phyloP scores from a whole-genome alignment of 305 asterid species.

The Withania somnifera region DNA sequence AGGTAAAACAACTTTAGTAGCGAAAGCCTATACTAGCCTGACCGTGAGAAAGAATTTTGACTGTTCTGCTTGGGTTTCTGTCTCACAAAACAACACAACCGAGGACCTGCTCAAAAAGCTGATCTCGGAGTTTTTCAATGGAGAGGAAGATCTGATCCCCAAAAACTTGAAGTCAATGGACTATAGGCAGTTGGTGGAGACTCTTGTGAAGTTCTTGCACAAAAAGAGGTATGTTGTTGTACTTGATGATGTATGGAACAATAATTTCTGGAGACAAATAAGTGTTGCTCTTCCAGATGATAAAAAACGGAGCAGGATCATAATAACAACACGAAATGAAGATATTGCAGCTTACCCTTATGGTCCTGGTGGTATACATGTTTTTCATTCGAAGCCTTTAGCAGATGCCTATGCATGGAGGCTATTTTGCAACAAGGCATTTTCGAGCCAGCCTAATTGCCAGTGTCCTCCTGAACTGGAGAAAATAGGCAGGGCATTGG shows the following conservation, averaged over 20 bases:
- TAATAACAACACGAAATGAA: constrained; percentile 14
- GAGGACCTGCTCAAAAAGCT: constrained; percentile 3
- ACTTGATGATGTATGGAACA: constrained; percentile 13
- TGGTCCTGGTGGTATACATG: not conserved
- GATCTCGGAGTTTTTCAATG: not conserved
- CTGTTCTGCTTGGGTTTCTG: constrained; percentile 11
- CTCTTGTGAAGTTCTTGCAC: constrained; percentile 1
- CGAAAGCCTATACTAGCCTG: constrained; percentile 5
- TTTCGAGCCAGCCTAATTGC: not conserved
- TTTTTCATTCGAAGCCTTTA: constrained; percentile 3
- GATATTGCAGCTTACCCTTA: constrained; percentile 12
- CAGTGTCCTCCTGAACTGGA: constrained; percentile 13
- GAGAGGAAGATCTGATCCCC: not conserved
- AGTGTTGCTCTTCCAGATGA: constrained; percentile 11
- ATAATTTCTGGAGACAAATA: not conserved
- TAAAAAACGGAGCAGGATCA: constrained; percentile 1
- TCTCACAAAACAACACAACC: not conserved
- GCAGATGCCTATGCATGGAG: not conserved
- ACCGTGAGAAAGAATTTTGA: constrained; percentile 2
- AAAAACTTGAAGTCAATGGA: not conserved
- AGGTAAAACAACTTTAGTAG: constrained; percentile 13
- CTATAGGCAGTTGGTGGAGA: constrained; percentile 6
- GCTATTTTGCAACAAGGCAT: constrained; percentile 14
- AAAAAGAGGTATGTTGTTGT: constrained; percentile 8
- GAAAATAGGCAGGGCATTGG: constrained; percentile 2